phyloP scores from a whole-genome alignment of 805 yeast genomes.

The Myxozyma melibiosi region DNA sequence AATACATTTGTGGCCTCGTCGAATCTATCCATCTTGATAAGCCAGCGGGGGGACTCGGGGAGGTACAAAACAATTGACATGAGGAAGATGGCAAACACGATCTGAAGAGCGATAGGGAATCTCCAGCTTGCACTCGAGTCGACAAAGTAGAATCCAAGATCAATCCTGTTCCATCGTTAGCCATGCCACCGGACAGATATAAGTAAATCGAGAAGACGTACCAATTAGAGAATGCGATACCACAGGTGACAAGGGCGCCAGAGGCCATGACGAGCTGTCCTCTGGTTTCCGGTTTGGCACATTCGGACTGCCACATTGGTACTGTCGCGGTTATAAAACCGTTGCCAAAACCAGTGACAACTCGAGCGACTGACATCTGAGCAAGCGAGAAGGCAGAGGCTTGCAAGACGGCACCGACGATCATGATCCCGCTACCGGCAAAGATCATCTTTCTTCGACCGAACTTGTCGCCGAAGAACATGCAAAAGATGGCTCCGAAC shows the following conservation, averaged over 20 bases:
- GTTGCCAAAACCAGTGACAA: slow-evolving; percentile 71
- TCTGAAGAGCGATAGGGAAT: slow-evolving; percentile 76
- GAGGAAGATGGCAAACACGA: slow-evolving; percentile 62
- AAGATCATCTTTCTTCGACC: slow-evolving; percentile 71
- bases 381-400: slow-evolving; percentile 59
- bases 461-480: slow-evolving; percentile 59
- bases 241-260: slow-evolving; percentile 71
- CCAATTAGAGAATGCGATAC: slow-evolving; percentile 77
- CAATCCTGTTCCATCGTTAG: slow-evolving; percentile 43
- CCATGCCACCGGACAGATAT: background rate
- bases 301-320: slow-evolving; percentile 81
- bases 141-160: slow-evolving; percentile 69
- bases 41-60: slow-evolving; percentile 89
- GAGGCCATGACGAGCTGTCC: slow-evolving; percentile 70
- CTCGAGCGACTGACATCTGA: slow-evolving; percentile 74
- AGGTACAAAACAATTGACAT: slow-evolving; percentile 53
- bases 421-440: slow-evolving; percentile 57
- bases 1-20: slow-evolving; percentile 52
- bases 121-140: slow-evolving; percentile 58
- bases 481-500: slow-evolving; percentile 67
- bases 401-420: slow-evolving; percentile 63
- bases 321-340: slow-evolving; percentile 79
- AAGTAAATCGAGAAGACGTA: background rate
- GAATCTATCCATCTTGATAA: slow-evolving; percentile 67
- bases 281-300: slow-evolving; percentile 65